phyloP scores from a whole-genome alignment of 768 basidiomycete species.

The Leucosporidium yakuticum region DNA sequence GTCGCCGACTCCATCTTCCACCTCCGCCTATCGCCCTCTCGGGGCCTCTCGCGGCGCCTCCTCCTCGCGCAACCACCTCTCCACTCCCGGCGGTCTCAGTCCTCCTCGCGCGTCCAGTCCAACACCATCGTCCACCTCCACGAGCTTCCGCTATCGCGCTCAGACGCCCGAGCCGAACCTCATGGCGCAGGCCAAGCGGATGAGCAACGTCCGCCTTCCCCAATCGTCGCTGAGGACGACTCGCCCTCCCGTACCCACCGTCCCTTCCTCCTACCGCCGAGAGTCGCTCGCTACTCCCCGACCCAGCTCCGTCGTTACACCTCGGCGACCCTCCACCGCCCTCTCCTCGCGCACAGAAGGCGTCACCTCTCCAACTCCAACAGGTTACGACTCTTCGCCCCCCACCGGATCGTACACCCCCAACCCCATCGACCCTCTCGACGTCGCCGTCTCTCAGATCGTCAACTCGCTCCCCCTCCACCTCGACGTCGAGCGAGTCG shows the following conservation, averaged over 20 bases:
- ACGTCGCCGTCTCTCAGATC: constrained; percentile 42
- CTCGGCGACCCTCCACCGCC: not conserved
- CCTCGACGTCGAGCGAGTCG: constrained; percentile 64
- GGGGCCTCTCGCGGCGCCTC: not conserved
- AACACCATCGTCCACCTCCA: constrained; percentile 47
- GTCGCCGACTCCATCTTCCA: constrained; percentile 20
- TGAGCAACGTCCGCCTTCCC: constrained; percentile 8
- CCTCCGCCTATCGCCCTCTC: constrained; percentile 10
- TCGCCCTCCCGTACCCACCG: constrained; percentile 13
- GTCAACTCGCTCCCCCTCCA: constrained; percentile 70
- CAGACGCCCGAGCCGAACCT: constrained; percentile 66
- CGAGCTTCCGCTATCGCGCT: constrained; percentile 40
- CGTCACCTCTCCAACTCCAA: constrained; percentile 6
- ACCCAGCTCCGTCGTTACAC: not conserved
- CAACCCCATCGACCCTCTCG: not conserved
- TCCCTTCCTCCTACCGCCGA: constrained; percentile 6
- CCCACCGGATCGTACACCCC: constrained; percentile 43
- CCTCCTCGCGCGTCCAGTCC: constrained; percentile 47
- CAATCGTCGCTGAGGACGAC: not conserved
- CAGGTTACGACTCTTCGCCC: not conserved
- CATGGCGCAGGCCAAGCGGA: constrained; percentile 55
- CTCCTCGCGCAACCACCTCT: constrained; percentile 39
- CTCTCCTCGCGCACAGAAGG: not conserved
- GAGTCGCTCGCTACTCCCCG: not conserved
- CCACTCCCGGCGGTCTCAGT: constrained; percentile 35